Conservation (phyloP, 192 early-diverging fungal genomes). For the Lunasporangiospora selenospora region DNA sequence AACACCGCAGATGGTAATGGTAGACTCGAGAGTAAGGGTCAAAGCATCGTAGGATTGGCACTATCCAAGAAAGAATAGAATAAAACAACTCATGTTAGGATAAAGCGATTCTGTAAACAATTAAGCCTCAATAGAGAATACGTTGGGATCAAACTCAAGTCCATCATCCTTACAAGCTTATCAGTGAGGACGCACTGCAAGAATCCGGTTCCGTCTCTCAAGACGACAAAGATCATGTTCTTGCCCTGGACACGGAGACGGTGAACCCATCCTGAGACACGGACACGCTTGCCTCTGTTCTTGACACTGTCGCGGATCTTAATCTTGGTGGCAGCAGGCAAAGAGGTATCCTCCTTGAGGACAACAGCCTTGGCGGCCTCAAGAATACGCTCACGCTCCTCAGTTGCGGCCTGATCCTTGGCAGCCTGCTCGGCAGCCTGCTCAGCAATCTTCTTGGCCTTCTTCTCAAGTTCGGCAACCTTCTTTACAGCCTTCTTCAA, state of each 20-base stretch:
- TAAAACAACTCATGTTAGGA: slow-evolving; percentile 57
- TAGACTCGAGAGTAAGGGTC: slow-evolving; percentile 92
- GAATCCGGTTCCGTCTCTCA: slow-evolving; percentile 95
- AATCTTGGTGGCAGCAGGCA: slow-evolving; percentile 84
- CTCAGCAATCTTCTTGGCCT: slow-evolving; percentile 85
- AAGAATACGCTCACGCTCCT: slow-evolving; percentile 79
- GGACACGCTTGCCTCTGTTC: slow-evolving; percentile 80
- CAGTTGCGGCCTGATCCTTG: slow-evolving; percentile 69
- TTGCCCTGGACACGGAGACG: slow-evolving; percentile 95
- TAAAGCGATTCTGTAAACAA: slow-evolving; percentile 25
- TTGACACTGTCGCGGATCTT: slow-evolving; percentile 71
- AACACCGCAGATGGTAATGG: slow-evolving; percentile 87
- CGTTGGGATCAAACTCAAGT: neutral
- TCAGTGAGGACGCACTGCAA: slow-evolving; percentile 94
- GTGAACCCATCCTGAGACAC: slow-evolving; percentile 96
- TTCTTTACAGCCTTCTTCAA: slow-evolving; percentile 92
- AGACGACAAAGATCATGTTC: slow-evolving; percentile 94
- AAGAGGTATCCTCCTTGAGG: slow-evolving; percentile 70
- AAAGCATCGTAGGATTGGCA: slow-evolving; percentile 96
- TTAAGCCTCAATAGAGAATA: neutral
- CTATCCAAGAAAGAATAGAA: slow-evolving; percentile 47
- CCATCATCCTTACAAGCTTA: slow-evolving; percentile 65
- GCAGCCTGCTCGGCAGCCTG: slow-evolving; percentile 73
- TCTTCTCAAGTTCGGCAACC: slow-evolving; percentile 67
- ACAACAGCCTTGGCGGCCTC: slow-evolving; percentile 89